A percentile compares a stretch with the other conserved stretches of the same genome.
Conservation (phyloP, 345 rosid species). For the Schrenkiella parvula region DNA sequence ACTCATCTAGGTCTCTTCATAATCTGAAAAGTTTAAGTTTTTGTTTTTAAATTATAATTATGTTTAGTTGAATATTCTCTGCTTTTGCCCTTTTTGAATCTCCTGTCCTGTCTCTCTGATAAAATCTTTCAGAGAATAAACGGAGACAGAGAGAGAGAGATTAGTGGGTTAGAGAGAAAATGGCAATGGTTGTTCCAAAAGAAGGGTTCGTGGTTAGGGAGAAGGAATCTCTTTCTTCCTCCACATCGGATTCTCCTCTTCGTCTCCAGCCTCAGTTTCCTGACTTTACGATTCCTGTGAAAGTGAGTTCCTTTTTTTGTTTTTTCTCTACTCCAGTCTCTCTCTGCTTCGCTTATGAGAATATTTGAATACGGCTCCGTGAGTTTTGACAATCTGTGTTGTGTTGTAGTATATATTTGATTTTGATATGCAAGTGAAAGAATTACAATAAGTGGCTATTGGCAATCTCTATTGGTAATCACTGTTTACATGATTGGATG, state of each 20-base stretch:
- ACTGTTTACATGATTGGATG: not conserved
- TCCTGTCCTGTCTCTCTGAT: conserved; percentile 25
- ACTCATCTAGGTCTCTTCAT: not conserved
- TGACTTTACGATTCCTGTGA: conserved; percentile 46
- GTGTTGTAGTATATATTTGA: not conserved
- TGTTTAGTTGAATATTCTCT: conserved; percentile 27
- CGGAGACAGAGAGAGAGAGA: conserved; percentile 8
- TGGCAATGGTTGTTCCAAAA: conserved; percentile 66
- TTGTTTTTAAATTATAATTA: not conserved
- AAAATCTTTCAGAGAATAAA: conserved; percentile 11
- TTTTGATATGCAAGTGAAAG: not conserved
- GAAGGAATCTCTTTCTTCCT: conserved; percentile 43
- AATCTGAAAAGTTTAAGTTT: conserved; percentile 18
- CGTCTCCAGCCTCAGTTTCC: conserved; percentile 62
- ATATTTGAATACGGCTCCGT: not conserved
- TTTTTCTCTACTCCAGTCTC: not conserved
- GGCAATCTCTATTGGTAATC: not conserved
- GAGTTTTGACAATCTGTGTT: not conserved
- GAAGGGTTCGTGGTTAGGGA: conserved; percentile 49
- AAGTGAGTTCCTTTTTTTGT: conserved; percentile 35
- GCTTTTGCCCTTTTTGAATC: conserved; percentile 20
- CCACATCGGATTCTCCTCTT: conserved; percentile 37
- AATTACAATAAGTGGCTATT: not conserved
- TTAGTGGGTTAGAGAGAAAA: conserved; percentile 39
- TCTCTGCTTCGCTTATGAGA: not conserved